phyloP scores from a whole-genome alignment of 2,329 filamentous ascomycete genomes.

The Venturia carpophila region DNA sequence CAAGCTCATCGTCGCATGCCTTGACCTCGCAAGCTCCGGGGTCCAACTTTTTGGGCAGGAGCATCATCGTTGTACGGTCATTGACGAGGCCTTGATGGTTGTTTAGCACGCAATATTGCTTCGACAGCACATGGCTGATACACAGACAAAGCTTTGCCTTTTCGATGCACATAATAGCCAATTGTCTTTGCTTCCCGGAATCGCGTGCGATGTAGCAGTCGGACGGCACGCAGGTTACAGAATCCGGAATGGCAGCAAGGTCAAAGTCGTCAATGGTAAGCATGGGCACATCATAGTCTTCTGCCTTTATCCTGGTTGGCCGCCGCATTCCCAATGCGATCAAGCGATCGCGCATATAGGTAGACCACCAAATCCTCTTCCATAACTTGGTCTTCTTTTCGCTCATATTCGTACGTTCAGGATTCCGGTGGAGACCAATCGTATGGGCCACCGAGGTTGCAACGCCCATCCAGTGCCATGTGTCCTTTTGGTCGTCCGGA shows the following conservation, averaged over 20 bases:
- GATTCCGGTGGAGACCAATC: conserved; percentile 85
- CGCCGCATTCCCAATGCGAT: conserved; percentile 91
- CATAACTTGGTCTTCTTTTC: conserved; percentile 68
- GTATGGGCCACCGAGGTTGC: conserved; percentile 89
- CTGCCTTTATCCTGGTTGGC: conserved; percentile 84
- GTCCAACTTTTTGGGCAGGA: conserved; percentile 79
- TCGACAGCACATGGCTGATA: conserved; percentile 80
- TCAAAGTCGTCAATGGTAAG: conserved; percentile 79
- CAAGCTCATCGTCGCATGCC: conserved; percentile 69
- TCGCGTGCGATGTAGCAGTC: conserved; percentile 67
- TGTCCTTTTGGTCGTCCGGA: conserved; percentile 93
- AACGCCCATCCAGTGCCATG: conserved; percentile 98
- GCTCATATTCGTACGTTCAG: conserved; percentile 68
- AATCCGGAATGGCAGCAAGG: conserved; percentile 57
- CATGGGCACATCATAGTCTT: conserved; percentile 92
- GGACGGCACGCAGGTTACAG: conserved; percentile 58
- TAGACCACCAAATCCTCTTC: conserved; percentile 98
- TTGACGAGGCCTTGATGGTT: conserved; percentile 66
- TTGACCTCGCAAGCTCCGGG: conserved; percentile 75
- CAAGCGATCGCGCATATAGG: conserved; percentile 87
- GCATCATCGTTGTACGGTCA: conserved; percentile 72
- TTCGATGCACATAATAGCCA: conserved; percentile 83
- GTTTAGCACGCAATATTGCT: conserved; percentile 86
- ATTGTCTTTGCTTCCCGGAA: conserved; percentile 61
- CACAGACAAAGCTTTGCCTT: conserved; percentile 85